Evolutionary conservation across 768 basidiomycete species (phyloP), one percentile per base, ranked within the genome.

Genomic region (Tephrocybe sp.): DNA sequence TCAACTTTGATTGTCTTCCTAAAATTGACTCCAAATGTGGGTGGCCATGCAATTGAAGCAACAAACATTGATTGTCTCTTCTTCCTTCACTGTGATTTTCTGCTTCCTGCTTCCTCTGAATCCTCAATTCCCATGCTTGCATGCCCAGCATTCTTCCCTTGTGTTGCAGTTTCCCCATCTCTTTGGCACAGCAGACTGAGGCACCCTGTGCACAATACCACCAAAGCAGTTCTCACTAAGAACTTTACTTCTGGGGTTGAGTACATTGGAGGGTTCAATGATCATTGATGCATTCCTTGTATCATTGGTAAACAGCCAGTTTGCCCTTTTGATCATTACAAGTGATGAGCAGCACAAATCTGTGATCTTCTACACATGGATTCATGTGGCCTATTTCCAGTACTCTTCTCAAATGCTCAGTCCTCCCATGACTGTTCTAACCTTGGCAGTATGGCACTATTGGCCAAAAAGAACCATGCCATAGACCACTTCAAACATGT

Each of bases 281-380:
- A 37, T 6, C 25, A 36, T 4, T 38, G 51, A 0, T 67, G 64
- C 27, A 44, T 56, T 12, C 34, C 59, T 0, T 68, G 64, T 43
- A 34, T 64, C 12, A 52, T 66, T 41, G 62, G 62, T 1, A 64
- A 66, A 43, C 49, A 53, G 35, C 49, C 63, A 16, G 58, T 55
- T 25, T 51, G 27, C 2, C 56, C 60, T 0, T 58, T 54, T 34
- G 4, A 47, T 16, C 41, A 54, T 25, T 31, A 51, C 12, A 52
- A 30, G 3, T 24, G 50, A 32, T 49, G 49, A 18, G 58, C 60
- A 0, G 2, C 9, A 0, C 6, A 49, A 0, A 26, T 63, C 15
- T 57, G 64, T 1, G 59, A 67, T 0, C 50, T 65, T 0, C 40
- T 67, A 0, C 67, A 69, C 16, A 57, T 61, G 15, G 61, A 66